Evolutionary conservation across 2,329 filamentous ascomycete genomes (phyloP), one percentile per base, ranked within the genome.

Genomic region (Beauveria medogensis): DNA sequence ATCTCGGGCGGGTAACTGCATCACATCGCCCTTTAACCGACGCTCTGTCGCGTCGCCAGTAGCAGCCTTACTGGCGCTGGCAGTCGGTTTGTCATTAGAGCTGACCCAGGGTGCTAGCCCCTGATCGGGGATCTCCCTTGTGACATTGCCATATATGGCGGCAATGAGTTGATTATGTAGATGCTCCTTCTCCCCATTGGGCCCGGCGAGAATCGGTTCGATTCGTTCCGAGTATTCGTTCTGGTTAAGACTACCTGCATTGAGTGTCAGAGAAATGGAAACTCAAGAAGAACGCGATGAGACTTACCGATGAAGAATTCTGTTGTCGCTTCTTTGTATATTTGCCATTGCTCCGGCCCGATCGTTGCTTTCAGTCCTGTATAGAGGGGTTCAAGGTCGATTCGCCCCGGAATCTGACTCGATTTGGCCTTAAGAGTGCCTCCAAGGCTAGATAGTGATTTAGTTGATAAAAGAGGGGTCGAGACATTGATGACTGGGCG

Each of bases 91-190:
- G 67, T 89, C 86, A 68, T 88, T 87, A 59, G 86, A 85, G 71
- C 85, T 88, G 70, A 89, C 86, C 86, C 86, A 89, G 63, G 84
- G 83, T 53, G 86, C 86, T 68, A 87, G 80, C 67, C 85, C 85
- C 69, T 80, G 79, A 65, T 88, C 86, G 62, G 86, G 86, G 77
- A 87, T 83, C 70, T 89, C 86, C 62, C 86, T 77, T 41, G 85
- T 88, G 63, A 88, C 82, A 78, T 89, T 89, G 68, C 81, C 84
- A 70, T 86, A 86, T 67, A 89, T 84, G 60, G 83, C 85, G 61
- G 84, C 78, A 64, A 89, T 75, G 56, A 89, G 81, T 72, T 87
- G 84, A 71, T 89, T 89, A 68, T 89, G 86, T 3, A 87, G 75
- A 68, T 87, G 85, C 61, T 82, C 79, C 65, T 78, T 83, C 63